Evolutionary conservation across 495 filamentous ascomycete genomes (phyloP).

Genomic region (Podospora australis): DNA sequence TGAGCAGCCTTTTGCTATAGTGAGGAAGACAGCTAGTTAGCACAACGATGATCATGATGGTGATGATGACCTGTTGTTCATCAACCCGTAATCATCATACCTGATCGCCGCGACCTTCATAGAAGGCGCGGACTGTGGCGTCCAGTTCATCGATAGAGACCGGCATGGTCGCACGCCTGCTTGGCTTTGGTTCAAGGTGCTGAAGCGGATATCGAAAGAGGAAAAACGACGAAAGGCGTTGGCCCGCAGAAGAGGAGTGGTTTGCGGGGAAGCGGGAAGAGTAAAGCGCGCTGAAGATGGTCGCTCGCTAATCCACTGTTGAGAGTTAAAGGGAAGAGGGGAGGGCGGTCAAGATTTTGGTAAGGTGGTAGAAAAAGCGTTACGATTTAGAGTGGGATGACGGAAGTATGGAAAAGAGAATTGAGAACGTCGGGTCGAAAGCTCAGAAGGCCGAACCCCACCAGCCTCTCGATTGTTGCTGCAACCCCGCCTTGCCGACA

Average conservation of each 20-base stretch:
- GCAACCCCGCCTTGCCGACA: conserved; percentile 23
- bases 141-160: conserved; percentile 84
- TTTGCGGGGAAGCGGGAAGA: neutral
- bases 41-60: conserved; percentile 16
- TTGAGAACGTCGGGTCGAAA: conserved; percentile 31
- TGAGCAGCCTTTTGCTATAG: conserved; percentile 93
- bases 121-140: conserved; percentile 91
- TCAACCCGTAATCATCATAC: conserved; percentile 40
- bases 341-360: conserved; percentile 15
- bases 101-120: conserved; percentile 87
- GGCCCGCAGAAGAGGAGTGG: neutral
- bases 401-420: conserved; percentile 28
- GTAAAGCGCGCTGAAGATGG: neutral
- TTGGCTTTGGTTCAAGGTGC: neutral
- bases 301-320: neutral
- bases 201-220: neutral
- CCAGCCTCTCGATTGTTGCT: conserved; percentile 35
- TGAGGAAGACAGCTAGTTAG: conserved; percentile 23
- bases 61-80: neutral
- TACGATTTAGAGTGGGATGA: conserved; percentile 19
- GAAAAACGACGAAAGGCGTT: neutral
- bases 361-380: neutral
- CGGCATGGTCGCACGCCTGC: conserved; percentile 39
- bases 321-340: conserved; percentile 1
- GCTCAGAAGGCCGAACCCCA: conserved; percentile 33